Evolutionary conservation across 352 stramenopile species (phyloP), one percentile per base, ranked within the genome.

Genomic region (Thraustochytrium striatum): DNA sequence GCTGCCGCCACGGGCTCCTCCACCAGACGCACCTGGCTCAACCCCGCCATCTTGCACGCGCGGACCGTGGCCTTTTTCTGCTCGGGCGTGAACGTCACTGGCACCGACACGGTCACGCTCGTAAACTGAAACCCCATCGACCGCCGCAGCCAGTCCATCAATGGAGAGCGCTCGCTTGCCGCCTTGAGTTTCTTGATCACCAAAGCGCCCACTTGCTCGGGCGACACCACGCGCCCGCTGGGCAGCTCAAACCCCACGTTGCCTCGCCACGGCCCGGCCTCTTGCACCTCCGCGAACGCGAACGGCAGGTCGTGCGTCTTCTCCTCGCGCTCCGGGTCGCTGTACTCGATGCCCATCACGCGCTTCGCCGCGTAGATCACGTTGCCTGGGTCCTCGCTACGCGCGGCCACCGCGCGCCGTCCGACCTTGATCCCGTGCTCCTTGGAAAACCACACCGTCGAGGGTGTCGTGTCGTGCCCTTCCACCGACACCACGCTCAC

Each of bases 41-140:
- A 91, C 0, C 96, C 95, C 0, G 95, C 95, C 93, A 95, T 35
- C 83, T 86, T 91, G 28, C 90, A 91, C 11, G 92, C 92, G 68
- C 96, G 90, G 62, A 97, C 97, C 55, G 93, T 98, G 19, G 93
- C 93, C 72, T 97, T 91, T 32, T 93, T 89, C 84, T 98, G 93
- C 73, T 88, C 93, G 83, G 97, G 91, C 81, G 98, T 97, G 83
- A 98, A 98, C 79, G 97, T 96, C n/a, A 93, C 93, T n/a, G 93
- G 93, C 36, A 98, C 93, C 2, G 91, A 95, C 78, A 96, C 91
- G 52, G 95, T 90, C 19, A 80, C 72, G 19, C 82, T 87, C 33
- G 82, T 86, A 21, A 85, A 82, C 33, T 81, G 57, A 81, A 90
- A 84, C 53, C 89, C 89, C 28, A 94, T 68, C 75, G 89, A 93